These are phyloP conservation scores for Trichoderma endophyticum DNA, from an alignment of 2,329 filamentous ascomycete species.

Conservation along the genomic window DNA sequence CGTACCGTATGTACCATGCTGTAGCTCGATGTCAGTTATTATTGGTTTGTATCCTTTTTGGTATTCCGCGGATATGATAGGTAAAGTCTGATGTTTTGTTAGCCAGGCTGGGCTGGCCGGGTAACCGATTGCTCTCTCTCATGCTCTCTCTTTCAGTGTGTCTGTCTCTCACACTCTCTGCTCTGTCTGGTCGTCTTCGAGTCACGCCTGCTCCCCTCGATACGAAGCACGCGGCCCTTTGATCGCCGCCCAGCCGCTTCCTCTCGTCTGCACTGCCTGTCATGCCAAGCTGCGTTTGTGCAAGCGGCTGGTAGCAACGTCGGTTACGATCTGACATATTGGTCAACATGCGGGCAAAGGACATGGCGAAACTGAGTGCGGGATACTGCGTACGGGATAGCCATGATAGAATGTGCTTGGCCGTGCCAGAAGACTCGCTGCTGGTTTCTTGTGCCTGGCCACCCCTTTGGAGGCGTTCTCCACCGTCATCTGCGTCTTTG, in stretches of 20 bases:
- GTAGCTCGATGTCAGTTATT: background rate
- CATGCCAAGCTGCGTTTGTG: conserved; percentile 1
- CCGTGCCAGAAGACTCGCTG: conserved; percentile 8
- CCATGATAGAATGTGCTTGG: conserved; percentile 2
- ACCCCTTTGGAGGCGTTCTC: conserved; percentile 1
- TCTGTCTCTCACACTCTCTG: background rate
- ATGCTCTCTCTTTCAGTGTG: background rate
- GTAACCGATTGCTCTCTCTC: background rate
- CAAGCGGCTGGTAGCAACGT: background rate
- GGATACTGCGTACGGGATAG: conserved; percentile 12
- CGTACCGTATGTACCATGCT: background rate
- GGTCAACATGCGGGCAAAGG: background rate
- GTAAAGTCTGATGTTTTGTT: background rate
- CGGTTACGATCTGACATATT: background rate
- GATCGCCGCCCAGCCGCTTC: background rate
- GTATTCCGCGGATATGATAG: background rate
- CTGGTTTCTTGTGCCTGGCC: background rate
- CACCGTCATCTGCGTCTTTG: conserved; percentile 12
- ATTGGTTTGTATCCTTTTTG: background rate
- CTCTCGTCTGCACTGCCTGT: background rate
- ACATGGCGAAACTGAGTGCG: background rate
- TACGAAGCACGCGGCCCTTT: background rate
- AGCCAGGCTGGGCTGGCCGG: background rate
- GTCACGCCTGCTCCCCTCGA: background rate
- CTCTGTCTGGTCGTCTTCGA: background rate